Evolutionary conservation across 2,329 filamentous ascomycete species (phyloP), one percentile per base, ranked within the genome.

Genomic region (Nothopassalora personata): DNA sequence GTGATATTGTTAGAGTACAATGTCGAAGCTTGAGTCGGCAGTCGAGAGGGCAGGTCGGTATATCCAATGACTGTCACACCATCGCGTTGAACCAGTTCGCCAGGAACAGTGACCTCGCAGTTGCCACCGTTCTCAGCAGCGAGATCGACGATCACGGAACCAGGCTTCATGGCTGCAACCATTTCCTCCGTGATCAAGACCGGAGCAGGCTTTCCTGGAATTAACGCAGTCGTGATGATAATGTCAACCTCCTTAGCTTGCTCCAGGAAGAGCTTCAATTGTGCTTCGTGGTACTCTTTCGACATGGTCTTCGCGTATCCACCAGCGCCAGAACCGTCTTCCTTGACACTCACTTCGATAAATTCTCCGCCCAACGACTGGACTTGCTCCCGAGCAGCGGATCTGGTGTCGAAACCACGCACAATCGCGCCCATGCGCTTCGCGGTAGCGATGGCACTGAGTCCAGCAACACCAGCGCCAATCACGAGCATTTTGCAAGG

Each of bases 251-350:
- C 91, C 60, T 84, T 83, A 61, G 88, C 89, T 73, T 96, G 91
- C 66, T 94, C 88, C 71, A 89, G 86, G 75, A 96, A 96, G 0
- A 96, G 81, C 73, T 90, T 92, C 90, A 95, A 95, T 73, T 96
- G 90, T 5, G 91, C 91, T 61, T 91, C 90, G 72, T 94, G 91
- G 69, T 96, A 96, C 66, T 93, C 91, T 69, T 93, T 91, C 56
- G 90, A 94, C 91, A 96, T 96, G 70, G 92, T 90, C 70, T 96
- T 96, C 55, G 90, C 90, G 69, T 96, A 96, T 15, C 91, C 91
- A 30, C 91, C 91, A 8, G 88, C 86, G 2, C 90, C 91, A 11
- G 88, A 86, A 1, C 91, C 91, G 60, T 94, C 90, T 74, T 96
- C 91, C 65, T 93, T 73, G 23, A 96, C 80, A 13, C 90, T 87